Evolutionary conservation across 192 early-diverging fungal species (phyloP).

Genomic region (Cetraspora pellucida): DNA sequence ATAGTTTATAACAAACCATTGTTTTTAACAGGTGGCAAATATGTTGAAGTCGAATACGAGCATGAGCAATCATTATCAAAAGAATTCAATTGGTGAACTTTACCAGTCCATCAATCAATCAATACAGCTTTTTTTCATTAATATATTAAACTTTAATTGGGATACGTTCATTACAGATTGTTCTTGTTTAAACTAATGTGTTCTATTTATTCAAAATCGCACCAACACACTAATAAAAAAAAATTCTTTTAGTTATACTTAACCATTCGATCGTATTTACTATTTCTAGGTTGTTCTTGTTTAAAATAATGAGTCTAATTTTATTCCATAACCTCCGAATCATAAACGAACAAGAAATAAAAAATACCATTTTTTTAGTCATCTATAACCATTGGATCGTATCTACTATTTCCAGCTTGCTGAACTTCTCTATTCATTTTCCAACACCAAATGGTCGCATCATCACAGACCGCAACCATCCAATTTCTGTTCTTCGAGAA

Average conservation of each 20-base stretch:
- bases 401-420: not conserved
- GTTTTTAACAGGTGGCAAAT: conserved; percentile 44
- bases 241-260: too few species aligned
- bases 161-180: too few species aligned
- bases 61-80: conserved; percentile 16
- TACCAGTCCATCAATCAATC: not conserved
- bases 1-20: not conserved
- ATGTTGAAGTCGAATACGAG: conserved; percentile 64
- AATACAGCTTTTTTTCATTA: not conserved
- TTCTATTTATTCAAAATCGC: too few species aligned
- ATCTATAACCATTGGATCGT: conserved; percentile 14
- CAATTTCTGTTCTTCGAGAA: conserved; percentile 24
- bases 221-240: too few species aligned
- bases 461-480: conserved; percentile 25
- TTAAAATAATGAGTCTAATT: too few species aligned
- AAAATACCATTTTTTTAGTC: not conserved
- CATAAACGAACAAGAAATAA: not conserved
- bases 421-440: conserved; percentile 7
- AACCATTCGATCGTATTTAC: too few species aligned
- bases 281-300: too few species aligned
- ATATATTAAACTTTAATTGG: not conserved
- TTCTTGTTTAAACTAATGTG: too few species aligned
- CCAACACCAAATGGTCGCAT: conserved; percentile 30
- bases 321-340: not conserved
- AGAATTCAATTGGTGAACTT: not conserved